Percentiles rank a stretch among this genome's conserved stretches.
phyloP scores from a whole-genome alignment of 2,329 filamentous ascomycete species.

The Fusarium praegraminearum region DNA sequence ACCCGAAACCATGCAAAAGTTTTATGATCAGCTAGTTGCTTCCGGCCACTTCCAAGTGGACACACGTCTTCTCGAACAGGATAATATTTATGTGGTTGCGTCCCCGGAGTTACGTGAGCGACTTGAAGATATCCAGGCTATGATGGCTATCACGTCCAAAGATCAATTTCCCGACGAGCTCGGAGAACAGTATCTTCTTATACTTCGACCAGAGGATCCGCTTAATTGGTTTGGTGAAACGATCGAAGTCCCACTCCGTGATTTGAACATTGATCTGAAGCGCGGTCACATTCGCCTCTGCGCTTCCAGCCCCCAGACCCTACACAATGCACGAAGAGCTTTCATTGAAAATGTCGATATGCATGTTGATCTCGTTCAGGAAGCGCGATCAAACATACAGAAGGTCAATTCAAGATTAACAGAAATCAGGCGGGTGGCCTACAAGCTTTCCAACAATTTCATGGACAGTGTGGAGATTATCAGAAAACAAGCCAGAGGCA shows the following conservation, averaged over 20 bases:
- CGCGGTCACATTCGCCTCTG: conserved; percentile 87
- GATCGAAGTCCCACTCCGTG: conserved; percentile 76
- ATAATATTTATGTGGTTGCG: conserved; percentile 85
- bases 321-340: conserved; percentile 81
- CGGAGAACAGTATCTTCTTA: conserved; percentile 80
- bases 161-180: conserved; percentile 75
- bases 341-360: conserved; percentile 85
- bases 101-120: conserved; percentile 82
- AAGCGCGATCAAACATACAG: conserved; percentile 91
- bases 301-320: conserved; percentile 84
- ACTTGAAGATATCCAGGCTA: conserved; percentile 83
- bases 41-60: conserved; percentile 91
- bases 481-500: conserved; percentile 82
- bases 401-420: conserved; percentile 92
- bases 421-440: conserved; percentile 94
- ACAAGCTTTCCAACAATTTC: conserved; percentile 96
- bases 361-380: conserved; percentile 88
- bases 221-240: conserved; percentile 85
- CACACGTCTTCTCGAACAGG: conserved; percentile 75
- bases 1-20: conserved; percentile 75
- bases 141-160: conserved; percentile 77
- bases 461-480: conserved; percentile 99
- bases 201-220: conserved; percentile 83
- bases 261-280: conserved; percentile 87
- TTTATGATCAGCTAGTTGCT: conserved; percentile 83